phyloP scores from a whole-genome alignment of 1,284 basidiomycete genomes.

The Crucibulum cyathiforme region DNA sequence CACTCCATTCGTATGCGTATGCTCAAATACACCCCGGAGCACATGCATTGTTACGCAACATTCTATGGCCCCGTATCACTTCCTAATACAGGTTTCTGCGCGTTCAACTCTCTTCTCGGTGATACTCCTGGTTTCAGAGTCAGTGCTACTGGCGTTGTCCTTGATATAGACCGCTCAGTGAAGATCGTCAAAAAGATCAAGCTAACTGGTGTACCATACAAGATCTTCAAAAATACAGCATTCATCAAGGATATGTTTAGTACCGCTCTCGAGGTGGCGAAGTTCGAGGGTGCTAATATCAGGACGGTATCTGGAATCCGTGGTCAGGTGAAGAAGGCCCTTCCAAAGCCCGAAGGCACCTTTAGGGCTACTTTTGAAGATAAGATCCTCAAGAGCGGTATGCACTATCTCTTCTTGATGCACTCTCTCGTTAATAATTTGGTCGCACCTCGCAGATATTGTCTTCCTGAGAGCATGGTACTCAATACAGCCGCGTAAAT shows the following conservation, averaged over 20 bases:
- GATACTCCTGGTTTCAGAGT: conserved; percentile 84
- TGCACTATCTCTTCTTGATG: conserved; percentile 33
- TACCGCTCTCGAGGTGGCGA: conserved; percentile 92
- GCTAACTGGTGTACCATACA: conserved; percentile 92
- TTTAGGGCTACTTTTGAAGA: conserved; percentile 99
- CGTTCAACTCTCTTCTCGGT: conserved; percentile 86
- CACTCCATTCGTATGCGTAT: conserved; percentile 97
- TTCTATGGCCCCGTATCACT: conserved; percentile 92
- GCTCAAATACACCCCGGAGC: conserved; percentile 99
- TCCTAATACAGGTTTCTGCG: conserved; percentile 98
- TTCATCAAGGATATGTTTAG: conserved; percentile 99
- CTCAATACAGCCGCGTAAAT: conserved; percentile 91
- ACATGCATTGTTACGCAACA: conserved; percentile 98
- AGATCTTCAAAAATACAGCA: conserved; percentile 99
- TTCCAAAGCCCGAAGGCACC: conserved; percentile 92
- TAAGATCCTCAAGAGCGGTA: conserved; percentile 95
- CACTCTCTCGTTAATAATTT: conserved; percentile 1
- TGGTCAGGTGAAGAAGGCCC: conserved; percentile 96
- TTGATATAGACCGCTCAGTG: conserved; percentile 90
- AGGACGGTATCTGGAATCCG: conserved; percentile 95
- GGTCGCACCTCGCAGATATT: conserved; percentile 70
- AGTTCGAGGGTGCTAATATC: conserved; percentile 97
- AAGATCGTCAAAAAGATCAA: conserved; percentile 99
- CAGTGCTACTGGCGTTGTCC: conserved; percentile 92
- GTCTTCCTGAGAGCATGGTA: conserved; percentile 98